phyloP scores from a whole-genome alignment of 495 filamentous ascomycete species.

The Penicillium pulvis region DNA sequence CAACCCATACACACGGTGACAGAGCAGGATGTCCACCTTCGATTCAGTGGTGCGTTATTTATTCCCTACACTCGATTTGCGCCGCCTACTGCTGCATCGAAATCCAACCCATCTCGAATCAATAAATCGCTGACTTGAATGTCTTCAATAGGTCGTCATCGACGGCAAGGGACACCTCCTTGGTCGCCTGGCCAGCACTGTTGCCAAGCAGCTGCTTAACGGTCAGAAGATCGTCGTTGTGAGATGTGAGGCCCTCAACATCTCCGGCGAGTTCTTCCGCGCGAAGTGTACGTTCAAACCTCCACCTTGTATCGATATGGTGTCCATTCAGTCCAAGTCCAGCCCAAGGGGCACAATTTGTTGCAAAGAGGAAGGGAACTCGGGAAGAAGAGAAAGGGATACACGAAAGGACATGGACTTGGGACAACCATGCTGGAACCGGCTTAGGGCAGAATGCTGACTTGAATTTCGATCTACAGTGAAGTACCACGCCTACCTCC shows the following conservation, averaged over 20 bases:
- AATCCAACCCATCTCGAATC: constrained; percentile 12
- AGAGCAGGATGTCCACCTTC: constrained; percentile 92
- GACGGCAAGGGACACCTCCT: constrained; percentile 99
- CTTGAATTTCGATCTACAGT: constrained; percentile 60
- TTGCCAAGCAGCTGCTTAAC: constrained; percentile 98
- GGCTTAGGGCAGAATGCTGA: constrained; percentile 32
- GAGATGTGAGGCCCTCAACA: constrained; percentile 98
- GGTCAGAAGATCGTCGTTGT: constrained; percentile 99
- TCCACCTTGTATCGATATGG: constrained; percentile 13
- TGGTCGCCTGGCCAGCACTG: constrained; percentile 96
- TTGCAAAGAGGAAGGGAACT: constrained; percentile 7
- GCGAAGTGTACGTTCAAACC: constrained; percentile 86
- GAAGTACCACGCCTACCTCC: constrained; percentile 99
- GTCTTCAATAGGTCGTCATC: constrained; percentile 75
- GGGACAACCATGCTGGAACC: constrained; percentile 5
- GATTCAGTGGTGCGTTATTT: constrained; percentile 85
- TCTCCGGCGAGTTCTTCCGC: constrained; percentile 99
- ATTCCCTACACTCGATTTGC: constrained; percentile 6
- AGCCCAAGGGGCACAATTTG: neutral
- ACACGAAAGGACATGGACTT: constrained; percentile 3
- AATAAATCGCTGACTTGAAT: constrained; percentile 34
- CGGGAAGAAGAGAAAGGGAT: constrained; percentile 1
- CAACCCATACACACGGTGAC: constrained; percentile 45
- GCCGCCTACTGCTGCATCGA: constrained; percentile 8
- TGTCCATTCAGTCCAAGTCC: constrained; percentile 1